These are phyloP conservation scores for Neurospora hispaniola DNA, from an alignment of 495 filamentous ascomycete species.

Conservation along the genomic window DNA sequence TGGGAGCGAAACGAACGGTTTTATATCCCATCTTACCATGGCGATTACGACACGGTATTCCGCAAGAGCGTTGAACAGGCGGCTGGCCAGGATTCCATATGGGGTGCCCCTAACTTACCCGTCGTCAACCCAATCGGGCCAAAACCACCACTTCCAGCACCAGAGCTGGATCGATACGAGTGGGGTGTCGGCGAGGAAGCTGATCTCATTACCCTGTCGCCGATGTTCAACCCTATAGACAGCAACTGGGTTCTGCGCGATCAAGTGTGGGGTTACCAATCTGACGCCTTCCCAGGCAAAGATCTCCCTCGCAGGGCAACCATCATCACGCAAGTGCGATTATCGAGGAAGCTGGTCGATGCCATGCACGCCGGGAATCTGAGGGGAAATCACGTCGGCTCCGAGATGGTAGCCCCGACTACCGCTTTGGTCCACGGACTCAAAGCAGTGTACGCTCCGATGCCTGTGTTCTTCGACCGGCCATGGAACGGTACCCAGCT, in stretches of 20 bases:
- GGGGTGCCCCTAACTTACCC: slow-evolving; percentile 47
- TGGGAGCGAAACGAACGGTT: slow-evolving; percentile 69
- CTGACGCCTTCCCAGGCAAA: slow-evolving; percentile 31
- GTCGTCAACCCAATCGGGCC: slow-evolving; percentile 51
- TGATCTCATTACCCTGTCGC: slow-evolving; percentile 60
- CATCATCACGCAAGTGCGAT: slow-evolving; percentile 55
- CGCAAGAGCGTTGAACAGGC: slow-evolving; percentile 37
- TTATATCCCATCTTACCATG: slow-evolving; percentile 57
- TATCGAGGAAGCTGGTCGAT: slow-evolving; percentile 51
- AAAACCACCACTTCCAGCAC: slow-evolving; percentile 39
- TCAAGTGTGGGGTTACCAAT: slow-evolving; percentile 51
- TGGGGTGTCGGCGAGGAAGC: slow-evolving; percentile 73
- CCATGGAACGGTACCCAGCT: slow-evolving; percentile 45
- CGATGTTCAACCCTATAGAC: slow-evolving; percentile 56
- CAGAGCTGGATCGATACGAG: slow-evolving; percentile 50
- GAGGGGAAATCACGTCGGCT: slow-evolving; percentile 50
- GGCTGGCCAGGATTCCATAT: slow-evolving; percentile 40
- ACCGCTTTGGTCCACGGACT: slow-evolving; percentile 58
- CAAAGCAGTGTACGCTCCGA: slow-evolving; percentile 57
- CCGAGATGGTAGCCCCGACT: slow-evolving; percentile 61
- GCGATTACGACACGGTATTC: slow-evolving; percentile 44
- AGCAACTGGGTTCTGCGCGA: slow-evolving; percentile 54
- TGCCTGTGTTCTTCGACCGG: slow-evolving; percentile 60
- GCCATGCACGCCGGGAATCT: slow-evolving; percentile 54
- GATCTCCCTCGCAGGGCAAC: slow-evolving; percentile 53